phyloP scores from a whole-genome alignment of 1,139 yeast species.

The Taiozyma sp. region DNA sequence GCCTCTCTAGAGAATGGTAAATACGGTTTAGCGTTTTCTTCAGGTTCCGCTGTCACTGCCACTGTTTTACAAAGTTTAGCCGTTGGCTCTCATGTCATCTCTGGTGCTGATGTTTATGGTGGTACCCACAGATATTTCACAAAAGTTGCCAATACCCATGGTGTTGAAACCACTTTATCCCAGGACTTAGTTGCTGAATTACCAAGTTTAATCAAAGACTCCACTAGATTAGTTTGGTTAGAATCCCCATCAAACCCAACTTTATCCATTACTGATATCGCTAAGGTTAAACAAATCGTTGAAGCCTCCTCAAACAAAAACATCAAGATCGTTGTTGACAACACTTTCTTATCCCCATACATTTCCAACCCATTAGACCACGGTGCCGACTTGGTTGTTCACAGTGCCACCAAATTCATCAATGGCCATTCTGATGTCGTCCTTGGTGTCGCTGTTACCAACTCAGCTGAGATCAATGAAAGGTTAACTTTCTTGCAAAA shows the following conservation, averaged over 20 bases:
- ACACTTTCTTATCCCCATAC: constrained; percentile 93
- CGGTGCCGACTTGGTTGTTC: constrained; percentile 87
- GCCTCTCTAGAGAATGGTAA: constrained; percentile 79
- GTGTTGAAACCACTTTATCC: constrained; percentile 67
- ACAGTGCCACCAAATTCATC: constrained; percentile 87
- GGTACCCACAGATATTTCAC: constrained; percentile 93
- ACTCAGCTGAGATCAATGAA: constrained; percentile 55
- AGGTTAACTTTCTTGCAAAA: constrained; percentile 75
- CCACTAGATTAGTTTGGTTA: constrained; percentile 80
- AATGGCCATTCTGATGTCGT: constrained; percentile 94
- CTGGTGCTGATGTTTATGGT: constrained; percentile 89
- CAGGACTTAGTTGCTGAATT: constrained; percentile 60
- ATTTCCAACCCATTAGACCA: constrained; percentile 76
- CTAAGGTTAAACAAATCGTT: constrained; percentile 51
- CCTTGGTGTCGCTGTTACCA: constrained; percentile 79
- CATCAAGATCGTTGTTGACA: constrained; percentile 75
- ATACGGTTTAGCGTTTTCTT: constrained; percentile 74
- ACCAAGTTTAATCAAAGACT: constrained; percentile 47
- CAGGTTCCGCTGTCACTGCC: constrained; percentile 88
- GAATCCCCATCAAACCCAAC: constrained; percentile 92
- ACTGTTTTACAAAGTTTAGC: constrained; percentile 72
- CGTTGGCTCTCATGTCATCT: constrained; percentile 67
- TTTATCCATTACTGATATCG: constrained; percentile 68
- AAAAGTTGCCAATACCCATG: constrained; percentile 78
- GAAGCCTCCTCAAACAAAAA: constrained; percentile 38